A percentile compares a stretch with the other conserved stretches of the same genome.
These are phyloP conservation scores for Thymus quinquecostatus DNA, from an alignment of 257 asterid species.

Conservation along the genomic window DNA sequence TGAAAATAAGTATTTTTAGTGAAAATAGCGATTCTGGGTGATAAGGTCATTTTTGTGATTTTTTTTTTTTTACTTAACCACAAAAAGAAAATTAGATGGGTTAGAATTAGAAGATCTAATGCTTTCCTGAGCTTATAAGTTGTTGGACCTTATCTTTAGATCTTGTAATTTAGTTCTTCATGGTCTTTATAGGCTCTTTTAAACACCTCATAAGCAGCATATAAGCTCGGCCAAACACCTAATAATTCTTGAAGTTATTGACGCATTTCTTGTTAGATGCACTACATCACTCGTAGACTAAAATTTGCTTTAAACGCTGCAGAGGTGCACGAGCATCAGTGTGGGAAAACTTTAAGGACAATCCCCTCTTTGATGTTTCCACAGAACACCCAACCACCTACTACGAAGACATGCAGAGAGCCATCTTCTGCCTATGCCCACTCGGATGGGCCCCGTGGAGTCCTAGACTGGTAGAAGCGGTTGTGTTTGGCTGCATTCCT, in stretches of 20 bases:
- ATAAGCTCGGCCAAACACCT: no score
- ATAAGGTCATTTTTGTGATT: no score
- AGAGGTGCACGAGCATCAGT: constrained; percentile 97
- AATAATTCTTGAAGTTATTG: not conserved
- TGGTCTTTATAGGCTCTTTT: no score
- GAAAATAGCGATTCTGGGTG: no score
- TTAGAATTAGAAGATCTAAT: no score
- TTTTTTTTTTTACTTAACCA: no score
- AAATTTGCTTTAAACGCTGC: constrained; percentile 28
- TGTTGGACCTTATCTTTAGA: no score
- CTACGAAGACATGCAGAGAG: constrained; percentile 93
- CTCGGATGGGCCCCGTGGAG: constrained; percentile 99
- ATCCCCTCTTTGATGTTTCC: constrained; percentile 83
- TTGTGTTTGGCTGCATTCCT: constrained; percentile 87
- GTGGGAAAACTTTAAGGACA: constrained; percentile 93
- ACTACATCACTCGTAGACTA: not conserved
- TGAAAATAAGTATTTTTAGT: no score
- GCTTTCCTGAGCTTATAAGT: no score
- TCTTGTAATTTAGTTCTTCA: no score
- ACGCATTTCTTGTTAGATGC: not conserved
- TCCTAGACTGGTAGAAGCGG: constrained; percentile 93
- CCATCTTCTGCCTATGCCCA: constrained; percentile 86
- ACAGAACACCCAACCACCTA: constrained; percentile 88
- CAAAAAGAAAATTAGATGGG: no score
- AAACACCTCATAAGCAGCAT: no score